phyloP scores from a whole-genome alignment of 306 rosid genomes.

The Cucumis sativus region DNA sequence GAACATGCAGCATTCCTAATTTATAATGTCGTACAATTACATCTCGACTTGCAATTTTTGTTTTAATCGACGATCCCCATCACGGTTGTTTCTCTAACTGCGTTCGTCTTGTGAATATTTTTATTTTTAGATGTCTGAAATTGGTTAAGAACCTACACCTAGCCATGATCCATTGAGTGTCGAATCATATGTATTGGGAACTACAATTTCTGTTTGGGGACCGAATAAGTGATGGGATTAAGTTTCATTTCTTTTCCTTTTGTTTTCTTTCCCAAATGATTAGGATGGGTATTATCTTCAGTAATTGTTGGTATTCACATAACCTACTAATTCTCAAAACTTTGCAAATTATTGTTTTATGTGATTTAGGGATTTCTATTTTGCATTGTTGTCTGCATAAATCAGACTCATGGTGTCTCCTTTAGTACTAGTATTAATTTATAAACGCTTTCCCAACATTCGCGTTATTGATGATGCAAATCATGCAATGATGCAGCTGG shows the following conservation, averaged over 20 bases:
- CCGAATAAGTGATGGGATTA: neutral
- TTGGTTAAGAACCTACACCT: neutral
- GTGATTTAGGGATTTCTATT: neutral
- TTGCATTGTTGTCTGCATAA: neutral
- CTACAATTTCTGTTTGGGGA: neutral
- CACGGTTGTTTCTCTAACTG: neutral
- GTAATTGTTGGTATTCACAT: neutral
- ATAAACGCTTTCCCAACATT: neutral
- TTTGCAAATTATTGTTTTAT: neutral
- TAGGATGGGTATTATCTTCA: neutral
- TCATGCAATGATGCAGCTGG: constrained; percentile 15
- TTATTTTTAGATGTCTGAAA: neutral
- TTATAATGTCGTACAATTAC: neutral
- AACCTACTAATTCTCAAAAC: neutral
- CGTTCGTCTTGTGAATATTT: neutral
- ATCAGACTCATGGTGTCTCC: neutral
- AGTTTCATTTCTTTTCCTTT: neutral
- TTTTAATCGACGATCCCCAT: neutral
- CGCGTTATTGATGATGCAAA: neutral
- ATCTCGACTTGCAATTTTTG: neutral
- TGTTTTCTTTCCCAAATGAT: neutral
- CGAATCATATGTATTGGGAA: neutral
- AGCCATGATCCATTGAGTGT: neutral
- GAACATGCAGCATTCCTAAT: neutral
- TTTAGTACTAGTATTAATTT: neutral